Evolutionary conservation across 1,139 yeast genomes (phyloP), one percentile per base, ranked within the genome.

Genomic region (Lodderomyces beijingensis): DNA sequence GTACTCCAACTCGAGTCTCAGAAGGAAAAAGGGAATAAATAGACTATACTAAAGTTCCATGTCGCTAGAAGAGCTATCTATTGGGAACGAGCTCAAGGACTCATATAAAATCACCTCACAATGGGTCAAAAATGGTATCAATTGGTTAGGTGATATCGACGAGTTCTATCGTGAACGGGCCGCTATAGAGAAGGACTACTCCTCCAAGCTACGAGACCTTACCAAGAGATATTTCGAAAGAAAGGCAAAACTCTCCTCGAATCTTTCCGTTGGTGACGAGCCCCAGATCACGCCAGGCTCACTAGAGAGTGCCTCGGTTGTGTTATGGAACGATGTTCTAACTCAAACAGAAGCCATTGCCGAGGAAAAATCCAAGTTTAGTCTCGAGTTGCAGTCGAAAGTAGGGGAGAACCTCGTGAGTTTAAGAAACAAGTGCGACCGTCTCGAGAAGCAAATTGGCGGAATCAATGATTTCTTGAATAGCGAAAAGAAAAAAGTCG

Each of bases 261-360:
- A 62, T 15, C 59, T 93, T 22, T 79, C 91, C 24, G 98, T 93
- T 5, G 99, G 99, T 17, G 95, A 87, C 42, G 74, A 76, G 17
- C 98, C 99, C 0, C 75, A 79, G 29, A 74, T 86, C 35, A 91
- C 99, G 0, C 97, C 98, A 0, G 98, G 99, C 0, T 88, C 96
- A 0, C 64, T 91, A 33, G 98, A 93, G 51, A 75, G 86, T 43
- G 96, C 96, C 0, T 73, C 87, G n/a, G 61, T 89, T 43, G 95
- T 87, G n/a, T 77, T 95, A 4, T 91, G 98, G 98, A 85, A 79
- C 30, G 95, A 87, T 44, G 76, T 91, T 10, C 67, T 91, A 40
- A 74, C 86, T 4, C 94, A 87, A 51, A 86, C 96, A 0, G 96
- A 89, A 53, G 66, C 72, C 18, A 74, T 86, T 29, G 83, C 95